Conservation (phyloP, 176 grass and related monocot species). For the Phyllostachys edulis region DNA sequence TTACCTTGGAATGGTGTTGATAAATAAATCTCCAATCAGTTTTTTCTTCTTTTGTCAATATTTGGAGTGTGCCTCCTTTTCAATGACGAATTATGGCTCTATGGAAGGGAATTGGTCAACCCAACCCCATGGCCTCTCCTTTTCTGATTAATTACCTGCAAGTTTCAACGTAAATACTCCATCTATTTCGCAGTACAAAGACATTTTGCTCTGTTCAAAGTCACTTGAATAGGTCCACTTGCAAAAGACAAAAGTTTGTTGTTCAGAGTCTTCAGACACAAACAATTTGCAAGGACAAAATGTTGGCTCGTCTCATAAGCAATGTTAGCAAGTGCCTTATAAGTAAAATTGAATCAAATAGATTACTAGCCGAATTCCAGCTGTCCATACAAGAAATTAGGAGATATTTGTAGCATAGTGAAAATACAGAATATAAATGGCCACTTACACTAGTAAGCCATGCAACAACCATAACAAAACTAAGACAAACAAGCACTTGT, state of each 20-base stretch:
- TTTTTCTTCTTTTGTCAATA: neutral
- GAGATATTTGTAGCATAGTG: neutral
- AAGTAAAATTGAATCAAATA: neutral
- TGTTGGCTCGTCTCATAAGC: neutral
- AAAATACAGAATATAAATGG: neutral
- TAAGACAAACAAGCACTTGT: neutral
- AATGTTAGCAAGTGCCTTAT: neutral
- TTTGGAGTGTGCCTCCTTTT: neutral
- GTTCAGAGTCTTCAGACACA: neutral
- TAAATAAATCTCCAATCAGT: neutral
- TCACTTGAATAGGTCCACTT: neutral
- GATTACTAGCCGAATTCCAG: slow-evolving; percentile 11
- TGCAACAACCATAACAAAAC: neutral
- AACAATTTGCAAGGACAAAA: neutral
- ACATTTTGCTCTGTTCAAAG: neutral
- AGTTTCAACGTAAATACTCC: neutral
- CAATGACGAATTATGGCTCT: neutral
- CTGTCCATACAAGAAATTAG: neutral
- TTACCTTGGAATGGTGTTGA: neutral
- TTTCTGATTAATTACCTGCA: neutral
- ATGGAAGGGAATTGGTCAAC: neutral
- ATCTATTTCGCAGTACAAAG: neutral
- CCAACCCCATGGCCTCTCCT: neutral
- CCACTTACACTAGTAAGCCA: neutral
- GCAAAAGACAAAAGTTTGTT: neutral